Conservation (phyloP, 345 rosid genomes). For the Acer negundo region DNA sequence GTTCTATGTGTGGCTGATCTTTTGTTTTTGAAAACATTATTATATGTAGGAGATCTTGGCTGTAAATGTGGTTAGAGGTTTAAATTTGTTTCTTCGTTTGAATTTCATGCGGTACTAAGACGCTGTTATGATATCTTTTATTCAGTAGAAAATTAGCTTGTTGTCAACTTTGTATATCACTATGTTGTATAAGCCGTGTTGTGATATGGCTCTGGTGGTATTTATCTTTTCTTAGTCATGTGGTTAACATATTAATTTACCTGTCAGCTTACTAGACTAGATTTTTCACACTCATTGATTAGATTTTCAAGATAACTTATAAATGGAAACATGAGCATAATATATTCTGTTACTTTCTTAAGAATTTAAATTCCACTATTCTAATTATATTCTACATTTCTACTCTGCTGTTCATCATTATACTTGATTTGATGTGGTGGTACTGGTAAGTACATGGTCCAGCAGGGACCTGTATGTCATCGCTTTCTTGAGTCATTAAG, state of each 20-base stretch:
- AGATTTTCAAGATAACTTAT: background rate
- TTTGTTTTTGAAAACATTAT: background rate
- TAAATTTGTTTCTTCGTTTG: background rate
- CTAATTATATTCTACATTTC: background rate
- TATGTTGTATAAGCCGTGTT: background rate
- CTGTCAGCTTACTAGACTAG: background rate
- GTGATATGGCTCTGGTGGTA: background rate
- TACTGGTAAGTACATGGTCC: background rate
- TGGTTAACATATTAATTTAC: constrained; percentile 6
- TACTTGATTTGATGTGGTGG: background rate
- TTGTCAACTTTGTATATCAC: background rate
- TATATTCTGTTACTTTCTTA: background rate
- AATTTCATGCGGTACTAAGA: background rate
- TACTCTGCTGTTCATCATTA: background rate
- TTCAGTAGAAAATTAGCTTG: background rate
- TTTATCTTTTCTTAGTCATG: background rate
- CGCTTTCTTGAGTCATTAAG: background rate
- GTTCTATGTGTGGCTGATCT: background rate
- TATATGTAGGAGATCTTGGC: background rate
- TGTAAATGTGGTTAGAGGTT: background rate
- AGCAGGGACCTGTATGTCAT: background rate
- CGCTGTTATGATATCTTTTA: background rate
- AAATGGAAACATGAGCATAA: background rate
- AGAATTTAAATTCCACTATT: background rate
- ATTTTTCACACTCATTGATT: background rate